These are phyloP conservation scores for Oemleria cerasiformis DNA, from an alignment of 306 rosid genomes.

Conservation along the genomic window DNA sequence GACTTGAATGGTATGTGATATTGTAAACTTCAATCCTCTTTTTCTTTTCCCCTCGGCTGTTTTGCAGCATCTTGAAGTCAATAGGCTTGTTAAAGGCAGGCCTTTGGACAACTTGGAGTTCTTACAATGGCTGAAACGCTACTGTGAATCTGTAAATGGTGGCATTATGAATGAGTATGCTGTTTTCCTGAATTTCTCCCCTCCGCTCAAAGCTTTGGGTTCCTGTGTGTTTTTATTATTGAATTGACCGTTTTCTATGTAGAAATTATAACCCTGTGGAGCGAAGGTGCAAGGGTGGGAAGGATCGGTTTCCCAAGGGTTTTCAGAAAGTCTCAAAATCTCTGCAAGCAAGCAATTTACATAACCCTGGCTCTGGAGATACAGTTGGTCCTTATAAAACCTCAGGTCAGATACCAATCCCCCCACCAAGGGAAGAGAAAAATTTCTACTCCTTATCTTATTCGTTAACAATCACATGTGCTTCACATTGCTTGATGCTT, in stretches of 20 bases:
- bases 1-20: not conserved
- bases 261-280: constrained; percentile 91
- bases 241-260: constrained; percentile 9
- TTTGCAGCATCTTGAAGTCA: constrained; percentile 85
- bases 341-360: constrained; percentile 48
- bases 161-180: constrained; percentile 82
- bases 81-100: constrained; percentile 94
- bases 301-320: constrained; percentile 54
- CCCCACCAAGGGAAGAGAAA: not conserved
- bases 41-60: not conserved
- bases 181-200: not conserved
- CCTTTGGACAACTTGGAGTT: constrained; percentile 96
- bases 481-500: constrained; percentile 24
- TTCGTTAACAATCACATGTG: not conserved
- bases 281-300: constrained; percentile 74
- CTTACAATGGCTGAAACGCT: constrained; percentile 96
- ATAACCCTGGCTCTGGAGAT: constrained; percentile 37
- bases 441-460: not conserved
- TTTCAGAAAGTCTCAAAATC: constrained; percentile 64
- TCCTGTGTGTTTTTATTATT: not conserved
- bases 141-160: constrained; percentile 90
- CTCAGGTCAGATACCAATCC: constrained; percentile 24
- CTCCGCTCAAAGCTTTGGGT: not conserved
- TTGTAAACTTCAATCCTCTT: not conserved
- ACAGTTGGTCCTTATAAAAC: constrained; percentile 31